Percentiles rank a stretch among this genome's conserved stretches.
Conservation (phyloP, 371 early-diverging fungal genomes). For the Lichtheimia corymbifera region DNA sequence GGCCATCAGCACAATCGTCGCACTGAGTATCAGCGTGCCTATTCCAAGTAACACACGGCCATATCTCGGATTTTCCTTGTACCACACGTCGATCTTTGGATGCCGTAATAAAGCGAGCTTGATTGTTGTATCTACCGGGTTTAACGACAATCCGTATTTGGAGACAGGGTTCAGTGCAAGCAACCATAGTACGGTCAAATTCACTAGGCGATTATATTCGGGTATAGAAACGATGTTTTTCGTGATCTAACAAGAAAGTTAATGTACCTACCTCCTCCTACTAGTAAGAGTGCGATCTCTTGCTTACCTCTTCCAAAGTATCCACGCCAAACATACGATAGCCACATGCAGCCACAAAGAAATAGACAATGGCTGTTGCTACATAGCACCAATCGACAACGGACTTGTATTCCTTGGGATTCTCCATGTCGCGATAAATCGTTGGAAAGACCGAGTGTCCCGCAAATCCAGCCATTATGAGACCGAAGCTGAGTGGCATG, state of each 20-base stretch:
- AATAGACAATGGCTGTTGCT: slow-evolving; percentile 32
- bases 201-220: slow-evolving; percentile 56
- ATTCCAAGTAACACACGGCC: slow-evolving; percentile 23
- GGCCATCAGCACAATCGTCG: slow-evolving; percentile 48
- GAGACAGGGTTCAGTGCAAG: slow-evolving; percentile 72
- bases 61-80: slow-evolving; percentile 22
- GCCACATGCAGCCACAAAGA: slow-evolving; percentile 47
- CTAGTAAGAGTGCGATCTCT: too few species aligned
- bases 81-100: slow-evolving; percentile 28
- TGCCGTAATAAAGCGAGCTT: slow-evolving; percentile 45
- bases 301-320: slow-evolving; percentile 59
- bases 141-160: slow-evolving; percentile 69
- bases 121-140: slow-evolving; percentile 61
- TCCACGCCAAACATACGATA: slow-evolving; percentile 77
- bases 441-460: slow-evolving; percentile 38
- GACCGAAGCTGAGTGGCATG: slow-evolving; percentile 38
- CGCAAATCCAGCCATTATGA: slow-evolving; percentile 52
- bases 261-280: too few species aligned
- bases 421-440: slow-evolving; percentile 48
- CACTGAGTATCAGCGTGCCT: slow-evolving; percentile 35
- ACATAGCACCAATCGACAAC: slow-evolving; percentile 45
- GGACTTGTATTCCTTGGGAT: slow-evolving; percentile 31
- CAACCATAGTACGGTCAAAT: slow-evolving; percentile 56
- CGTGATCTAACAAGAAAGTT: slow-evolving; percentile 50
- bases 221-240: slow-evolving; percentile 65